These are phyloP conservation scores for Pichia ethanolica DNA, from an alignment of 805 yeast species.

Conservation along the genomic window DNA sequence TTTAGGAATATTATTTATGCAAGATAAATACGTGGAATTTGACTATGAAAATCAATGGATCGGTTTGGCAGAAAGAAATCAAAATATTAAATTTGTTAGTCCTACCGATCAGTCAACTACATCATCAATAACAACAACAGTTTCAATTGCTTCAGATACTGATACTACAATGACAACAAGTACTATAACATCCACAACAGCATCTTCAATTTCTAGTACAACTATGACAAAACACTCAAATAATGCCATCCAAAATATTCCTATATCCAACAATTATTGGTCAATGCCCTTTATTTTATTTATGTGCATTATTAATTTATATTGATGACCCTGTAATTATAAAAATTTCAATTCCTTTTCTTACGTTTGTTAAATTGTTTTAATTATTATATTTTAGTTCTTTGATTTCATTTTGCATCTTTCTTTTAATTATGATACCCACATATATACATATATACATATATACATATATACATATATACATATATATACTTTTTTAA, in stretches of 20 bases:
- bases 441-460: no score
- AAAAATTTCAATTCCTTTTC: neutral
- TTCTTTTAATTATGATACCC: no score
- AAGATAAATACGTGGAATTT: constrained; percentile 48
- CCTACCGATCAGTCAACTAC: neutral
- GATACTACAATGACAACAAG: neutral
- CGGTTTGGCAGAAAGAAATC: constrained; percentile 46
- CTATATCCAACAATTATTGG: neutral
- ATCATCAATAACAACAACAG: constrained; percentile 1
- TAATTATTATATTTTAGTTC: no score
- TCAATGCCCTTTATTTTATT: neutral
- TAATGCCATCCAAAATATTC: neutral
- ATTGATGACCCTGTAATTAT: neutral
- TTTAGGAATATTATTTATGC: constrained; percentile 55
- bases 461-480: no score
- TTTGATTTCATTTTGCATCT: no score
- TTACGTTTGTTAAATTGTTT: no score
- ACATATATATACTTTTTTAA: no score
- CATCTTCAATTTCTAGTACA: no score
- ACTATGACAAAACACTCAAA: neutral
- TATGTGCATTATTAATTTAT: neutral
- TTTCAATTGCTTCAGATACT: neutral
- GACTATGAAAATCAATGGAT: constrained; percentile 42
- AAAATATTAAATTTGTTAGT: constrained; percentile 20
- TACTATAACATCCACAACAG: neutral